Evolutionary conservation across 2,329 filamentous ascomycete genomes (phyloP).

Genomic region (Paecilomyces formosus): DNA sequence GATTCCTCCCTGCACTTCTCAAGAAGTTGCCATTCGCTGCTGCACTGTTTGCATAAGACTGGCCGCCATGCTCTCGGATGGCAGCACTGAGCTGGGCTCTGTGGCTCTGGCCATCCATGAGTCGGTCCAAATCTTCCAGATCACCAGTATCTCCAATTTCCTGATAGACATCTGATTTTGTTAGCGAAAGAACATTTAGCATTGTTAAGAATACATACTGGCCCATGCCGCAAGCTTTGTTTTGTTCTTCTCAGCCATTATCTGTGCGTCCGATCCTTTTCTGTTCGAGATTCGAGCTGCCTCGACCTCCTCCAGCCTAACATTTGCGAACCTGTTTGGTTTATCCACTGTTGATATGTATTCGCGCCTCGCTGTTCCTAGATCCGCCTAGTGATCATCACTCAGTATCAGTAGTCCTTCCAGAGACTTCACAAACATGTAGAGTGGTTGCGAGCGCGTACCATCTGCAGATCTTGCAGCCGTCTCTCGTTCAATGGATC

Average conservation of each 20-base stretch:
- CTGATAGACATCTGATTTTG: constrained; percentile 20
- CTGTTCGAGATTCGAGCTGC: constrained; percentile 20
- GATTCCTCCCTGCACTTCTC: neutral
- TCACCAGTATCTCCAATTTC: constrained; percentile 21
- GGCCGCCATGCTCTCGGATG: constrained; percentile 11
- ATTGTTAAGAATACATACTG: constrained; percentile 17
- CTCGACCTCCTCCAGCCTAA: constrained; percentile 19
- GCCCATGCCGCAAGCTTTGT: constrained; percentile 21
- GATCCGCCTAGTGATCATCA: constrained; percentile 21
- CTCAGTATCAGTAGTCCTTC: neutral
- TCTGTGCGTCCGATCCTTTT: constrained; percentile 19
- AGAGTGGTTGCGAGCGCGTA: constrained; percentile 4
- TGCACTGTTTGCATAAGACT: constrained; percentile 4
- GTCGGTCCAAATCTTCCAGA: constrained; percentile 20
- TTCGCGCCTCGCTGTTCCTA: constrained; percentile 30
- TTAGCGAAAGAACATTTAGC: neutral
- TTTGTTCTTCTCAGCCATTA: constrained; percentile 17
- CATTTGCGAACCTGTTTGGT: constrained; percentile 5
- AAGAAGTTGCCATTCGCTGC: constrained; percentile 2
- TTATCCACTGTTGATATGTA: constrained; percentile 26
- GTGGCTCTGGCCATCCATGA: constrained; percentile 33
- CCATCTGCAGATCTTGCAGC: constrained; percentile 23
- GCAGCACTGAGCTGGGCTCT: constrained; percentile 19
- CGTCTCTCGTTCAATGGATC: constrained; percentile 9
- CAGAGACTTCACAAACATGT: neutral